A percentile compares a stretch with the other conserved stretches of the same genome.
Evolutionary conservation across 2,329 filamentous ascomycete genomes (phyloP).

Genomic region (Rhynchosporium graminicola): DNA sequence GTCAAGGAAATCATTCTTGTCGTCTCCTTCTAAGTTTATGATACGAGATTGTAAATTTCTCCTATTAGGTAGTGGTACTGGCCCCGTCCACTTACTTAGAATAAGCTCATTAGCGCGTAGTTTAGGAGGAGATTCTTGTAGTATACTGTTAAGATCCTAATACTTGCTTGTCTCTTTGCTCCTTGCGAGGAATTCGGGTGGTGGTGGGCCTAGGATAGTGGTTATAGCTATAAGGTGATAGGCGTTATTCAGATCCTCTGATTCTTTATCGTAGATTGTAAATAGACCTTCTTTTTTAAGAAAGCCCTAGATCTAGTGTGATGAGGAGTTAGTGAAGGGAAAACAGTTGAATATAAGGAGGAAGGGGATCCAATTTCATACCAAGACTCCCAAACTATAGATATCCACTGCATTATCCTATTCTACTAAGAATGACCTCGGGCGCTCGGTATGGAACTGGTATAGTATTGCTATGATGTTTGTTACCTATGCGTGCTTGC

Average conservation of each 20-base stretch:
- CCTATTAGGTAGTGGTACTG: constrained; percentile 23
- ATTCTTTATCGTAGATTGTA: constrained; percentile 23
- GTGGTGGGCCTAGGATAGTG: constrained; percentile 28
- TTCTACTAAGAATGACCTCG: constrained; percentile 41
- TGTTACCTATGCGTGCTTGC: constrained; percentile 23
- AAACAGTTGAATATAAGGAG: constrained; percentile 9
- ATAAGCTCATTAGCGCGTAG: constrained; percentile 18
- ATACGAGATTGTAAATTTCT: constrained; percentile 26
- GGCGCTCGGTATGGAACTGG: constrained; percentile 39
- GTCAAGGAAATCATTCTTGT: constrained; percentile 24
- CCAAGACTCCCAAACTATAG: constrained; percentile 42
- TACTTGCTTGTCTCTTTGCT: constrained; percentile 28
- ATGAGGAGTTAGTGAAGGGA: constrained; percentile 21
- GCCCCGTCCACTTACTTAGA: constrained; percentile 27
- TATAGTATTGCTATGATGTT: constrained; percentile 18
- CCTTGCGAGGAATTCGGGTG: constrained; percentile 26
- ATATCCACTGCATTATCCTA: constrained; percentile 41
- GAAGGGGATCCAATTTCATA: constrained; percentile 24
- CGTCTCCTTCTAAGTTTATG: constrained; percentile 21
- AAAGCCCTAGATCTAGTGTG: constrained; percentile 25
- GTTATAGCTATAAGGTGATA: constrained; percentile 26
- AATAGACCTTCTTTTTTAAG: constrained; percentile 29
- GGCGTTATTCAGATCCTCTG: constrained; percentile 23
- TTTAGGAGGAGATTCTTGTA: background rate
- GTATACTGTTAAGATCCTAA: constrained; percentile 24